Evolutionary conservation across 164 flowering plant species (phyloP).

Genomic region (Magnolia officinalis): DNA sequence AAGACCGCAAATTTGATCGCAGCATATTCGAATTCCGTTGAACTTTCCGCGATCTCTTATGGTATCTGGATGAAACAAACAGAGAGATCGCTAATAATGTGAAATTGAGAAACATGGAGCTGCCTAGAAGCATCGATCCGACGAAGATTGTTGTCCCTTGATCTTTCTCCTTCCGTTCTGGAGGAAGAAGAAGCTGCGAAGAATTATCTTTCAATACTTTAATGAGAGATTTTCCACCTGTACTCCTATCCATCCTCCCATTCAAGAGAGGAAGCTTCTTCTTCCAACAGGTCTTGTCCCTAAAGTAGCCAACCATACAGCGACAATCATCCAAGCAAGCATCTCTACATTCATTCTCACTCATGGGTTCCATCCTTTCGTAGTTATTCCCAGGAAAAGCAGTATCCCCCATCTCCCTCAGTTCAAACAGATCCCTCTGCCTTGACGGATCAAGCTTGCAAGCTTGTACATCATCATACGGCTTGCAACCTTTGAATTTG

Average conservation of each 20-base stretch:
- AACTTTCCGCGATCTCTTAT: not conserved
- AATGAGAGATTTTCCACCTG: slow-evolving; percentile 27
- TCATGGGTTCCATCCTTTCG: slow-evolving; percentile 1
- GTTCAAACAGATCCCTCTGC: not conserved
- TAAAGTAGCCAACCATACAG: slow-evolving; percentile 40
- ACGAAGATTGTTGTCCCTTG: slow-evolving; percentile 12
- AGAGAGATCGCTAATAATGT: not conserved
- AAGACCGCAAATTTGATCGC: not conserved
- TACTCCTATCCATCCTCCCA: slow-evolving; percentile 25
- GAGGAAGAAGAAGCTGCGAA: not conserved
- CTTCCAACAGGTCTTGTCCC: slow-evolving; percentile 38
- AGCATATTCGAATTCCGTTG: not conserved
- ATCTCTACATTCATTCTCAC: slow-evolving; percentile 32
- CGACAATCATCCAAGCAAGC: slow-evolving; percentile 48
- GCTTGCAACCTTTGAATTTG: slow-evolving; percentile 39
- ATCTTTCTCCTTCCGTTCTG: slow-evolving; percentile 4
- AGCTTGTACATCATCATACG: slow-evolving; percentile 20
- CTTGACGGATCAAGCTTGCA: slow-evolving; percentile 14
- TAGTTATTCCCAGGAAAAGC: slow-evolving; percentile 44
- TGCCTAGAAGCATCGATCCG: slow-evolving; percentile 28
- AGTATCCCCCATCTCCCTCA: slow-evolving; percentile 13
- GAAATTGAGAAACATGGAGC: slow-evolving; percentile 37
- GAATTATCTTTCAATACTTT: slow-evolving; percentile 22
- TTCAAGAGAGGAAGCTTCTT: slow-evolving; percentile 38
- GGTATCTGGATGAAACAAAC: not conserved